These are phyloP conservation scores for Colletotrichum sp. DNA, from an alignment of 2,329 filamentous ascomycete species.

Conservation along the genomic window DNA sequence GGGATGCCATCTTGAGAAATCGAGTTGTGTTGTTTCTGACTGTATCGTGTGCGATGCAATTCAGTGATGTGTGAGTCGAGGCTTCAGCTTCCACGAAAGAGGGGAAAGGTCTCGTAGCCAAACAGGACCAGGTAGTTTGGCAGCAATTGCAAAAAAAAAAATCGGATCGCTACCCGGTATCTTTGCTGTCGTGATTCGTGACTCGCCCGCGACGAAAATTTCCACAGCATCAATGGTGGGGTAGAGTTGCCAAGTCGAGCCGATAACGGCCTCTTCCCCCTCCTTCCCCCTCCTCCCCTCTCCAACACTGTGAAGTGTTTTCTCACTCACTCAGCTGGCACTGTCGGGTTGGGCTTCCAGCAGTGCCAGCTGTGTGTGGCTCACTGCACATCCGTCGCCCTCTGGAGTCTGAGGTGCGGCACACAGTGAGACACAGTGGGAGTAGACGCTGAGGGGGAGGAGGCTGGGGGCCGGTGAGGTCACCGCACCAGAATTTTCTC, in stretches of 20 bases:
- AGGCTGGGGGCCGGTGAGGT: constrained; percentile 10
- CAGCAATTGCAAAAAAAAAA: not conserved
- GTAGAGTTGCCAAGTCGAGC: not conserved
- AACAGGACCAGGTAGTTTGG: not conserved
- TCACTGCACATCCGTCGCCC: not conserved
- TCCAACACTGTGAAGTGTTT: not conserved
- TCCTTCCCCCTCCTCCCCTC: not conserved
- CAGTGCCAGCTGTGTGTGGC: not conserved
- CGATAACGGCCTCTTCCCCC: constrained; percentile 13
- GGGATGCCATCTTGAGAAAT: constrained; percentile 14
- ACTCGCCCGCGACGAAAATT: constrained; percentile 8
- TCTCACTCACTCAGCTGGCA: not conserved
- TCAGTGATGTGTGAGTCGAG: not conserved
- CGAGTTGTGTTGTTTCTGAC: not conserved
- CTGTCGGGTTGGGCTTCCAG: not conserved
- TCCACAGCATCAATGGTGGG: constrained; percentile 10
- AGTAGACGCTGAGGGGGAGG: not conserved
- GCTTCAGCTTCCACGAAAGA: not conserved
- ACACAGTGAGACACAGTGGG: not conserved
- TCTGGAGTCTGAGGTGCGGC: not conserved
- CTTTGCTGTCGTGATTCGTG: constrained; percentile 4
- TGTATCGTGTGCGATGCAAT: not conserved
- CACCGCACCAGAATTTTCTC: not conserved
- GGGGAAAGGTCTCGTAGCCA: not conserved
- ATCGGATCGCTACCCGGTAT: not conserved